phyloP scores from a whole-genome alignment of 2,329 filamentous ascomycete genomes.

The Alternaria triticimaculans region DNA sequence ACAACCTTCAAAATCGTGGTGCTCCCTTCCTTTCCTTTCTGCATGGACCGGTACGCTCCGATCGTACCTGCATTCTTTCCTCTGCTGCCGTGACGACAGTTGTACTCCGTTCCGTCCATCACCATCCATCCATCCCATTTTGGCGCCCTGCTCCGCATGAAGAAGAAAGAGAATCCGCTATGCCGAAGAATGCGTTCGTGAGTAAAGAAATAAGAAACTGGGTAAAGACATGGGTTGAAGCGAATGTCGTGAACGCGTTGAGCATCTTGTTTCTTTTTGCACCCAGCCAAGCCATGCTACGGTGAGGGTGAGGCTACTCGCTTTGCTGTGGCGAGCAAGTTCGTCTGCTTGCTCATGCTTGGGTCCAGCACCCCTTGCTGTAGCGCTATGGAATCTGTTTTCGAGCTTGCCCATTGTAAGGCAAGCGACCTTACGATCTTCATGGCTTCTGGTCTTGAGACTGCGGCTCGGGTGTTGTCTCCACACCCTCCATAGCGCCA shows the following conservation, averaged over 20 bases:
- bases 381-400: background rate
- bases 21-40: background rate
- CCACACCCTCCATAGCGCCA: slow-evolving; percentile 37
- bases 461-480: slow-evolving; percentile 23
- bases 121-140: background rate
- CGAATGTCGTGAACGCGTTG: slow-evolving; percentile 1
- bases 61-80: background rate
- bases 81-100: background rate
- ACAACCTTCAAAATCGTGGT: background rate
- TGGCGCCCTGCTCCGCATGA: background rate
- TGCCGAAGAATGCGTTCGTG: background rate
- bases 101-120: background rate
- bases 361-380: background rate
- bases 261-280: slow-evolving; percentile 1
- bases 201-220: background rate
- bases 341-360: background rate
- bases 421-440: background rate
- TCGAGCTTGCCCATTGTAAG: background rate
- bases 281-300: background rate
- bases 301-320: background rate
- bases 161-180: background rate
- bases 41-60: background rate
- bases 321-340: background rate
- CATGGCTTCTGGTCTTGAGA: slow-evolving; percentile 20
- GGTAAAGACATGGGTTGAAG: background rate